Conservation (phyloP, 2,329 filamentous ascomycete genomes). For the Clonostachys solani region DNA sequence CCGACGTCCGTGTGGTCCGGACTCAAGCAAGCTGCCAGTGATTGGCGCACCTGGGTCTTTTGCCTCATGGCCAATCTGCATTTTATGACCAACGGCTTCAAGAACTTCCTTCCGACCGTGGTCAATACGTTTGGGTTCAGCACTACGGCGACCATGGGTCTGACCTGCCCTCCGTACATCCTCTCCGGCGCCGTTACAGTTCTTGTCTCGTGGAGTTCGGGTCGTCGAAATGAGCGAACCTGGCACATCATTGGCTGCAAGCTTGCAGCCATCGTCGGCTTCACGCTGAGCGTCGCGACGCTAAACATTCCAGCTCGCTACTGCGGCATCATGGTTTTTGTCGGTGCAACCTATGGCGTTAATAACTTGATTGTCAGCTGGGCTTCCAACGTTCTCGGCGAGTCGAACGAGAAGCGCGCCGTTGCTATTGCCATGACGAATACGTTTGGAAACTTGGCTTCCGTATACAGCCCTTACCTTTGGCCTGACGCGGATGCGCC, state of each 20-base stretch:
- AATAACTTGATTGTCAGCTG: conserved; percentile 7
- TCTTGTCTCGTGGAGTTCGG: conserved; percentile 21
- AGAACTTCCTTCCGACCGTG: conserved; percentile 18
- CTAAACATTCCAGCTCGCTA: conserved; percentile 18
- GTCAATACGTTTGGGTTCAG: conserved; percentile 32
- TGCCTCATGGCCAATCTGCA: conserved; percentile 47
- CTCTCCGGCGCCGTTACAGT: conserved; percentile 19
- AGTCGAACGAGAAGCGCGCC: conserved; percentile 7
- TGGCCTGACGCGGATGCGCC: conserved; percentile 7
- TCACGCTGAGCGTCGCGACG: conserved; percentile 18
- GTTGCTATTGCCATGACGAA: conserved; percentile 9
- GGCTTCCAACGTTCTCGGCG: conserved; percentile 10
- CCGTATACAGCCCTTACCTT: conserved; percentile 9
- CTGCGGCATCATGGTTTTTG: conserved; percentile 19
- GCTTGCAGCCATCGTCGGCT: conserved; percentile 29
- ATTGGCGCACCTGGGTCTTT: conserved; percentile 44
- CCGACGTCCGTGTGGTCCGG: conserved; percentile 34
- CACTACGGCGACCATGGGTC: conserved; percentile 39
- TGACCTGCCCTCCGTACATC: conserved; percentile 32
- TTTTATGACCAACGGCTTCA: conserved; percentile 40
- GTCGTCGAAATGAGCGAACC: conserved; percentile 33
- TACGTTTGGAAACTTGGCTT: conserved; percentile 6
- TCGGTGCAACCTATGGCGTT: conserved; percentile 22
- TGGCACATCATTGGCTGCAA: conserved; percentile 37
- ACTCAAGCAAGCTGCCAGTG: conserved; percentile 34